Evolutionary conservation across 805 yeast species (phyloP), one percentile per base, ranked within the genome.

Genomic region (Pichia sporocuriosa): DNA sequence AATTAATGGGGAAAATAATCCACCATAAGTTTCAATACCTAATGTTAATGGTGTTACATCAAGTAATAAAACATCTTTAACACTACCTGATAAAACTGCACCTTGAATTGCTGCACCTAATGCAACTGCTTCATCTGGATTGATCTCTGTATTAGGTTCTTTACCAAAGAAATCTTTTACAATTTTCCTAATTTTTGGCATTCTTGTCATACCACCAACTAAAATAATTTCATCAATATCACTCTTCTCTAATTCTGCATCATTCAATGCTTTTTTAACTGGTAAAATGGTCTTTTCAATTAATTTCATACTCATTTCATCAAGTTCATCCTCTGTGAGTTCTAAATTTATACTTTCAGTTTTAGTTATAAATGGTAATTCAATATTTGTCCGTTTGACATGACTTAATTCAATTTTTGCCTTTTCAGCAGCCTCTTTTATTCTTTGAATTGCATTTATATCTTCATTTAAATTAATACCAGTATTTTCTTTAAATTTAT

Each of bases 21-120:
- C 97, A 56, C 97, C 97, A 70, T 86, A 82, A 55, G 96, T 88
- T 75, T 88, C 97, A 61, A 88, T 88, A 72, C 97, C 97, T 49
- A 88, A 74, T 32, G 93, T 82, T 58, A 84, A 72, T 48, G 94
- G 94, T 34, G 93, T 84, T 42, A 84, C 94, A 68, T 88, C 97
- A 58, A 88, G 77, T 54, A 88, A 70, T 51, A 88, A 75, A 52
- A 88, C 95, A 61, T 88, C 95, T 63, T 84, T 85, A 52, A 88
- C 95, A 67, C 86, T 95, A 66, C 97, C 97, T 45, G 95, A 84
- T 50, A 88, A 73, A 50, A 88, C 95, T 58, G 95, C 97, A 68
- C 96, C 97, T 72, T 88, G 97, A 56, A 88, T 89, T 45, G 96
- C 96, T 51, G 97, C 97, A 70, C 97, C 97, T 68, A 88, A 79